Evolutionary conservation across 2,329 filamentous ascomycete genomes (phyloP), one percentile per base, ranked within the genome.

Genomic region (Colletotrichum graminicola): DNA sequence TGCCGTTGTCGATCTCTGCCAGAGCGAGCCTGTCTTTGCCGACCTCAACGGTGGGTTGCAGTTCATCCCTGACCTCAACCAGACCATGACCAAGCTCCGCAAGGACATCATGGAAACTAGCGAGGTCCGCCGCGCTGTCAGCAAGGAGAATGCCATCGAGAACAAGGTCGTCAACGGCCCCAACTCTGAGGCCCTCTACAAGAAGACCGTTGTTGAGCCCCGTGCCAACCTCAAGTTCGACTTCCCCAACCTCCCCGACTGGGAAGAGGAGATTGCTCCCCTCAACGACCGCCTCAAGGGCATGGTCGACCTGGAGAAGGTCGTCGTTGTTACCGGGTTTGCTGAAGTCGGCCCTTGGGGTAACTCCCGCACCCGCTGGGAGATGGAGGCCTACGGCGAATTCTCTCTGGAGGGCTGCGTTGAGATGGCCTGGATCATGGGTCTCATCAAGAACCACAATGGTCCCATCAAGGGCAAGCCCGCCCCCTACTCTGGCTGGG

Each of bases 401-500:
- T 99, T 99, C 85, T 98, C 96, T 11, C 90, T 99, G 18, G 97
- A 99, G 82, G 96, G 96, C 39, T 98, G 96, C 78, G 92, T 99
- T 72, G 96, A 99, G 84, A 99, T 99, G 96, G 95, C 96, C 41
- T 99, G 96, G 96, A 94, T 99, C 82, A 99, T 98, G 95, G 96
- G 96, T 79, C 90, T 98, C 72, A 98, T 99, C 86, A 98, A 95
- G 88, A 97, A 99, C 82, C 94, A 97, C 86, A 98, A 98, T 77
- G 96, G 96, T 23, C 91, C 92, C 41, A 90, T 99, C 81, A 99
- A 99, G 86, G 96, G 96, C 80, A 93, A 97, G 85, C 69, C 69
- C 26, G 69, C 59, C 39, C 93, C 93, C 75, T 98, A 99, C 85
- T 94, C 95, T 75, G 96, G 96, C 76, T 99, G 94, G 94, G 94